phyloP scores from a whole-genome alignment of 768 basidiomycete genomes.

The Trametes elegans region DNA sequence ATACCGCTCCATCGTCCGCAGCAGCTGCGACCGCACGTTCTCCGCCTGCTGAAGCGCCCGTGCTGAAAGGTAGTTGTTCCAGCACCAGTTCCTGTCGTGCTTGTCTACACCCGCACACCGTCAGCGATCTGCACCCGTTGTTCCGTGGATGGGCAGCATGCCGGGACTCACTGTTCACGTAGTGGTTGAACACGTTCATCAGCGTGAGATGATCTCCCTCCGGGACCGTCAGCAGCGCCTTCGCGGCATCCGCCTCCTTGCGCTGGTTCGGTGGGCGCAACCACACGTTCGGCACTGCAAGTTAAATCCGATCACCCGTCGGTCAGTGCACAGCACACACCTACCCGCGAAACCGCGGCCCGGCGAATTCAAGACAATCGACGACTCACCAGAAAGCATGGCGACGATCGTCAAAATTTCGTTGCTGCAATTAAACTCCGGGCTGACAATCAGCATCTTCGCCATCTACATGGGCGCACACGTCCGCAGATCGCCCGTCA shows the following conservation, averaged over 20 bases:
- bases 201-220: constrained; percentile 96
- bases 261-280: constrained; percentile 84
- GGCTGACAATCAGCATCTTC: constrained; percentile 91
- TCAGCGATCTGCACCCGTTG: not conserved
- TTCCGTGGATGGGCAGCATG: not conserved
- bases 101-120: constrained; percentile 46
- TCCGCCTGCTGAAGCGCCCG: constrained; percentile 88
- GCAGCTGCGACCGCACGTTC: constrained; percentile 87
- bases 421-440: constrained; percentile 94
- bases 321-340: not conserved
- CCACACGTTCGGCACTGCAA: constrained; percentile 88
- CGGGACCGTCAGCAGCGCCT: constrained; percentile 83
- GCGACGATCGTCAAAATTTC: constrained; percentile 94
- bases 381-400: constrained; percentile 84
- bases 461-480: constrained; percentile 54
- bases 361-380: too few species aligned
- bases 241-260: constrained; percentile 91
- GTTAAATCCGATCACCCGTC: too few species aligned
- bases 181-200: constrained; percentile 94
- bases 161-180: constrained; percentile 64
- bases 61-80: constrained; percentile 82
- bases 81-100: constrained; percentile 84
- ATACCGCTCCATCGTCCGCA: constrained; percentile 88
- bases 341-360: too few species aligned
- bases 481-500: not conserved